Evolutionary conservation across 495 filamentous ascomycete genomes (phyloP).

Genomic region (Lophium mytilinum): DNA sequence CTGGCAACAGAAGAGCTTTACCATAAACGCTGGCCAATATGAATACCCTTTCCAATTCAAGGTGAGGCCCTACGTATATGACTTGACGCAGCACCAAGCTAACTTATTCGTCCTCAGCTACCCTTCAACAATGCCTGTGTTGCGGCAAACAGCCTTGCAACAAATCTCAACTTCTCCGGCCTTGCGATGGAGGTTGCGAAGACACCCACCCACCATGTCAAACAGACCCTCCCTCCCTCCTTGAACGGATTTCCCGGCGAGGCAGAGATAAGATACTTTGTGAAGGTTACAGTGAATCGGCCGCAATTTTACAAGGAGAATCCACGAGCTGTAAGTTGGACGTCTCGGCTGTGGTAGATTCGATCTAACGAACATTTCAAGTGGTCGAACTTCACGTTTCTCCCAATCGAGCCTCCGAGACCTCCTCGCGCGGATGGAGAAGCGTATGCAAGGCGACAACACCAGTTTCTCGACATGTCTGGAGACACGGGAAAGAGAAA

Average conservation of each 20-base stretch:
- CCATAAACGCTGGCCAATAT: slow-evolving; percentile 67
- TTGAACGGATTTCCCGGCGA: slow-evolving; percentile 70
- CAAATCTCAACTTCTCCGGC: slow-evolving; percentile 48
- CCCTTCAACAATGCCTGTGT: slow-evolving; percentile 87
- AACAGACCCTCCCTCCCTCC: slow-evolving; percentile 79
- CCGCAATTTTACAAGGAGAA: slow-evolving; percentile 82
- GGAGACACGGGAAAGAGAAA: slow-evolving; percentile 42
- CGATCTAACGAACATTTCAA: not conserved
- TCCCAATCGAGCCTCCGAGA: slow-evolving; percentile 85
- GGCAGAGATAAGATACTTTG: slow-evolving; percentile 85
- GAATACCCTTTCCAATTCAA: slow-evolving; percentile 91
- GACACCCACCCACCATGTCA: slow-evolving; percentile 54
- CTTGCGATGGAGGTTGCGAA: slow-evolving; percentile 51
- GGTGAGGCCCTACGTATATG: slow-evolving; percentile 32
- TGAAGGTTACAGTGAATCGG: slow-evolving; percentile 83
- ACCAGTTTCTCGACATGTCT: slow-evolving; percentile 55
- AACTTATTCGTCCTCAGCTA: slow-evolving; percentile 36
- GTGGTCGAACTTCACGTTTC: slow-evolving; percentile 63
- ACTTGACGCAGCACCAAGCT: not conserved
- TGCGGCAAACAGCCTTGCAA: slow-evolving; percentile 49
- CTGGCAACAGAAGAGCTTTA: slow-evolving; percentile 43
- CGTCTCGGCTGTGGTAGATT: not conserved
- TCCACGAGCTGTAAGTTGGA: slow-evolving; percentile 50
- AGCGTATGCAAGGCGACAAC: slow-evolving; percentile 72
- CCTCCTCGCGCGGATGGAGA: slow-evolving; percentile 60